Conservation (phyloP, 2,329 filamentous ascomycete genomes). For the Davidsoniella australis region DNA sequence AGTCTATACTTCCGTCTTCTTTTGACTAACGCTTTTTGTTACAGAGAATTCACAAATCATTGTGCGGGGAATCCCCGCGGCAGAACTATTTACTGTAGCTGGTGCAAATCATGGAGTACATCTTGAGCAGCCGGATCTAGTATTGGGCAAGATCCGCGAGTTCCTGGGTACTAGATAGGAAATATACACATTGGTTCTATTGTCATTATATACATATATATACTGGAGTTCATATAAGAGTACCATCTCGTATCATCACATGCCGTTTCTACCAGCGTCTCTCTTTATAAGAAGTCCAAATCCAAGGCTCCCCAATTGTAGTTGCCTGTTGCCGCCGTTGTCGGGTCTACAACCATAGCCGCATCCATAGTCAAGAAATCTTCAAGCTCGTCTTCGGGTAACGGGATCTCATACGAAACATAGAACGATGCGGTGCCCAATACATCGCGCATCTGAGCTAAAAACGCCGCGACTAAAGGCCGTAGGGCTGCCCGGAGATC, state of each 20-base stretch:
- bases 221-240: not conserved
- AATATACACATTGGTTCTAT: too few species aligned
- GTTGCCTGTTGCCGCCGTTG: not conserved
- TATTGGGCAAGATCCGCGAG: constrained; percentile 16
- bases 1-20: not conserved
- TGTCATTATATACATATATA: not conserved
- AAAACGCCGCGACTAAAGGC: constrained; percentile 14
- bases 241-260: not conserved
- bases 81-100: constrained; percentile 18
- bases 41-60: constrained; percentile 1
- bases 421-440: constrained; percentile 20
- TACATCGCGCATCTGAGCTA: constrained; percentile 19
- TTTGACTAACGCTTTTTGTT: not conserved
- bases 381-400: not conserved
- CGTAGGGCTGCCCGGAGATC: constrained; percentile 14
- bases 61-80: constrained; percentile 15
- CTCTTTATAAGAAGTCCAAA: constrained; percentile 1
- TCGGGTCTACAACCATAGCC: not conserved
- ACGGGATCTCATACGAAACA: constrained; percentile 1
- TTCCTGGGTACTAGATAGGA: constrained; percentile 6
- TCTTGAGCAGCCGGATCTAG: constrained; percentile 19
- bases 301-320: not conserved
- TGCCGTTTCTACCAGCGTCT: not conserved
- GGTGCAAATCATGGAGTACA: constrained; percentile 23
- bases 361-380: not conserved